Percentiles rank a stretch among this genome's conserved stretches.
phyloP scores from a whole-genome alignment of 805 yeast genomes.

The Wickerhamiella azymoides region DNA sequence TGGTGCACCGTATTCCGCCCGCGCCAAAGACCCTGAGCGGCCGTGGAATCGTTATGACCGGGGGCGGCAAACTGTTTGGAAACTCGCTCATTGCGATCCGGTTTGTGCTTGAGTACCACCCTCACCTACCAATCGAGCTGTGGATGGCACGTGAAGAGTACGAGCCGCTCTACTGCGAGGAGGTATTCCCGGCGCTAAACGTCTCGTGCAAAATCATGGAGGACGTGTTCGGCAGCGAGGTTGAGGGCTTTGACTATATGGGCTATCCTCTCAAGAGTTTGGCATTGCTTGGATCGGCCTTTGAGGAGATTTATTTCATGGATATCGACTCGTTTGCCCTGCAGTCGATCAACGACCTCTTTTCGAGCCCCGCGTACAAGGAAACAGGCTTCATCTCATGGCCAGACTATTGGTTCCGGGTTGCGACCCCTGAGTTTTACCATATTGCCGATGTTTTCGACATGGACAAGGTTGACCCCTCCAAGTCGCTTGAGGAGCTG shows the following conservation, averaged over 20 bases:
- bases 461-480: constrained; percentile 23
- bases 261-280: constrained; percentile 60
- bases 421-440: constrained; percentile 62
- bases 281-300: constrained; percentile 58
- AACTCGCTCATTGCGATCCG: constrained; percentile 51
- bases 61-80: constrained; percentile 70
- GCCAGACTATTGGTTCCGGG: constrained; percentile 86
- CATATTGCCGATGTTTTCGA: constrained; percentile 43
- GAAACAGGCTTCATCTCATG: constrained; percentile 43
- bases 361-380: constrained; percentile 41
- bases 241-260: constrained; percentile 35
- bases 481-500: constrained; percentile 24
- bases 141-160: constrained; percentile 63
- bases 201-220: constrained; percentile 58
- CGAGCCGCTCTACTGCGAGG: constrained; percentile 56
- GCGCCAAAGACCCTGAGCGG: constrained; percentile 18
- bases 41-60: constrained; percentile 53
- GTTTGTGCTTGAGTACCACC: constrained; percentile 48
- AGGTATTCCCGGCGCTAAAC: constrained; percentile 45
- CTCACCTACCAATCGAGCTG: constrained; percentile 66
- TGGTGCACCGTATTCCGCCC: constrained; percentile 1
- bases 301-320: constrained; percentile 54
- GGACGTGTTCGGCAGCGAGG: constrained; percentile 43
- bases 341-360: constrained; percentile 46
- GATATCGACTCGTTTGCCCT: constrained; percentile 71